Conservation (phyloP, 768 basidiomycete species). For the Mycena floridula region DNA sequence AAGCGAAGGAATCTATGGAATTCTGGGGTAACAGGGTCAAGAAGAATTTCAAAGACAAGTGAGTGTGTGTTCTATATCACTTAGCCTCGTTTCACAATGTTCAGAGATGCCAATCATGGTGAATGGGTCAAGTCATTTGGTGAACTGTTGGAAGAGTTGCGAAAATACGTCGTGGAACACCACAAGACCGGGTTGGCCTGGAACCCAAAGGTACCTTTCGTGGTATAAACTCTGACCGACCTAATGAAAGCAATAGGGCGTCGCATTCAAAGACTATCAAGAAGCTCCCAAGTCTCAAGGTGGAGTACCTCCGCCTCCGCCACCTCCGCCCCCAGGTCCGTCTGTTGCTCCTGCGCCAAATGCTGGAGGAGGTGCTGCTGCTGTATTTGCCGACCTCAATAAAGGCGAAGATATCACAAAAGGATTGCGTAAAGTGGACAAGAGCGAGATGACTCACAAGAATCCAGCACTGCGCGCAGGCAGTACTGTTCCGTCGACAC, state of each 20-base stretch:
- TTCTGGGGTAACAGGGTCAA: slow-evolving; percentile 90
- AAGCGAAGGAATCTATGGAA: slow-evolving; percentile 78
- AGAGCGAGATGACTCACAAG: slow-evolving; percentile 98
- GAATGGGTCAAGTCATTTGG: slow-evolving; percentile 82
- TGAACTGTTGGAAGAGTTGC: slow-evolving; percentile 68
- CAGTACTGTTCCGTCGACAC: slow-evolving; percentile 35
- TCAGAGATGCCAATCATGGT: slow-evolving; percentile 79
- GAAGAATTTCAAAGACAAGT: slow-evolving; percentile 94
- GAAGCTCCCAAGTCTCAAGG: slow-evolving; percentile 37
- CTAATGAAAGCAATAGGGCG: too few species aligned
- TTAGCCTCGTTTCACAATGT: slow-evolving; percentile 1
- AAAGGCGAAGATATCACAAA: slow-evolving; percentile 87
- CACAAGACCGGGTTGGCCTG: slow-evolving; percentile 85
- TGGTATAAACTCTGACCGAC: slow-evolving; percentile 2
- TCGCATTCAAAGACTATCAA: slow-evolving; percentile 48
- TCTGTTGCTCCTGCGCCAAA: slow-evolving; percentile 31
- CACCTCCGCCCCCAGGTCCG: slow-evolving; percentile 36
- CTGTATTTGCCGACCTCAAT: slow-evolving; percentile 89
- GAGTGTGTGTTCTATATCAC: slow-evolving; percentile 18
- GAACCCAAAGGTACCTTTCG: slow-evolving; percentile 67
- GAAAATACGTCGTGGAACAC: slow-evolving; percentile 77
- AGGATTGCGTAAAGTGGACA: slow-evolving; percentile 88
- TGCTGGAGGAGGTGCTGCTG: slow-evolving; percentile 52
- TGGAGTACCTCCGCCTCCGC: slow-evolving; percentile 50
- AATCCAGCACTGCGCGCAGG: slow-evolving; percentile 83